Evolutionary conservation across 306 rosid species (phyloP), one percentile per base, ranked within the genome.

Genomic region (Styphnolobium japonicum): DNA sequence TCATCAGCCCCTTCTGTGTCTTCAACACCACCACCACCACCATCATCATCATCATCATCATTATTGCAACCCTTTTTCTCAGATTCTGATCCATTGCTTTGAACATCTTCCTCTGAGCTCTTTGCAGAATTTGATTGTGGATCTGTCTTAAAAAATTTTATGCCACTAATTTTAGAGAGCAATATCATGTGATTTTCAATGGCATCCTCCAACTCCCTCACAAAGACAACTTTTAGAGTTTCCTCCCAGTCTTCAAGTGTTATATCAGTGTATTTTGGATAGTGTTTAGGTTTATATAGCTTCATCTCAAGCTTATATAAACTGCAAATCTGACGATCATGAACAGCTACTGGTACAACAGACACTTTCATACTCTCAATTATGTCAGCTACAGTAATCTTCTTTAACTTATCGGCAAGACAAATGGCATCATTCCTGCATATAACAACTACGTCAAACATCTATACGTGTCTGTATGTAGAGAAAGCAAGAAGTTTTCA

Each of bases 321-420:
- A 74, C 93, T 84, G 89, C 86, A 91, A 84, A 73, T 80, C 67
- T 61, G 63, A 74, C 84, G 78, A 29, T 77, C 75, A 18, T 42
- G 61, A 77, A 79, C 72, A 37, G 71, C 22, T 70, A 85, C 78
- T 21, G 95, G 95, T 56, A 84, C 82, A n/a, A 91, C 88, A 71
- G 90, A 87, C 36, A 87, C 92, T 80, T 89, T 77, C 90, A 93
- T 86, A 75, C 85, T 86, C 83, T 95, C 85, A 40, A 93, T 85
- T 70, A 91, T 77, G 85, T 90, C 98, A 61, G 99, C 99, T 67
- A 93, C 96, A 56, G 96, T 93, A 46, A 95, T 88, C 82, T 85
- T 93, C 90, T 90, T 95, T 78, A 95, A 77, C 72, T 88, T 91
- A 77, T 91, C 88, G 5, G 97, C 94, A 68, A 92, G 86, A 31